A percentile compares a stretch with the other conserved stretches of the same genome.
Evolutionary conservation across 331 rosid genomes (phyloP).

Genomic region (Rosa hybrid): DNA sequence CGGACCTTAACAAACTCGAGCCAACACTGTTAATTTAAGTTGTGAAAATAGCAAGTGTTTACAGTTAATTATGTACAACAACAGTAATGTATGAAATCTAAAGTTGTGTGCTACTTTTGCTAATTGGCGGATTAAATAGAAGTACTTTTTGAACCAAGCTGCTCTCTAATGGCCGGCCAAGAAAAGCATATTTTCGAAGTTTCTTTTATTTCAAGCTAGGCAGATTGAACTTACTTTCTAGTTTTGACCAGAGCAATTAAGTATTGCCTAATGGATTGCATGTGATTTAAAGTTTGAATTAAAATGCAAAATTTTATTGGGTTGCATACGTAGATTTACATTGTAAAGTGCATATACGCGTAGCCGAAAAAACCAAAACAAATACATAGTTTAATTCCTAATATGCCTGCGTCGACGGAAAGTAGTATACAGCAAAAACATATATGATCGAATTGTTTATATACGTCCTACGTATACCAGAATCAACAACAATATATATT

Average conservation of each 20-base stretch:
- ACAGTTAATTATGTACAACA: not conserved
- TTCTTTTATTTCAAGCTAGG: not conserved
- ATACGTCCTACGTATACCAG: not conserved
- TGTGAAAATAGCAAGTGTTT: not conserved
- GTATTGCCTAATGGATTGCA: not conserved
- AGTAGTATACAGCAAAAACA: slow-evolving; percentile 14
- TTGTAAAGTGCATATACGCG: slow-evolving; percentile 27
- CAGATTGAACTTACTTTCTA: not conserved
- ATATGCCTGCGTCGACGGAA: not conserved
- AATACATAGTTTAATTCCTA: not conserved
- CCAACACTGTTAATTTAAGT: too few species aligned
- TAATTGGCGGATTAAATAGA: not conserved
- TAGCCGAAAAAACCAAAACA: slow-evolving; percentile 1
- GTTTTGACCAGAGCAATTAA: not conserved
- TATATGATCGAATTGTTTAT: not conserved
- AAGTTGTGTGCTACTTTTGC: slow-evolving; percentile 1
- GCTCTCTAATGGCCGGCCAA: slow-evolving; percentile 6
- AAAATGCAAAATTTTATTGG: not conserved
- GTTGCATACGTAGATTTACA: not conserved
- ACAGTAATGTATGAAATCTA: not conserved
- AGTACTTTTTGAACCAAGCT: not conserved
- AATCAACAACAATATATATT: not conserved
- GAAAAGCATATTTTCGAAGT: not conserved
- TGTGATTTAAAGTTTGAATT: not conserved
- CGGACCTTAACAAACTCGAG: too few species aligned